Base-by-base conservation (phyloP, 371 early-diverging fungal species). In the Mucor irregularis region DNA sequence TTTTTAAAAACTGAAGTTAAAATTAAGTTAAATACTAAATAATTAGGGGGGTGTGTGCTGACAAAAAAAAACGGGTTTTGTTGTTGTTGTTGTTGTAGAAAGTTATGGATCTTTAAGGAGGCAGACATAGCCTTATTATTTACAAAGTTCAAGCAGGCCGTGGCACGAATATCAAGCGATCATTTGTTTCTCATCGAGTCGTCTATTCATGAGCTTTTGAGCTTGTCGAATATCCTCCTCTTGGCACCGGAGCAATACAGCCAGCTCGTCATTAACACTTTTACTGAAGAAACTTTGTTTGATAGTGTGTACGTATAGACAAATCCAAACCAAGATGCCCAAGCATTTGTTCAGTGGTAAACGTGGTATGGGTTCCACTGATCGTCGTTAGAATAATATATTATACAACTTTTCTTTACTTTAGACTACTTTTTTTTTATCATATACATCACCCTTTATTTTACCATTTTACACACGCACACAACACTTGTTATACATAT, bases 311-410 rank as follows among this genome's bases (percentile, higher is more conserved):
- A n/a, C n/a, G n/a, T n/a, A 99, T 69, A 86, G 99, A 66, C 75
- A 70, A 19, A 94, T 98, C 47, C 70, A 72, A 49, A 85, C 83
- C 57, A 95, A 95, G 84, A 90, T 87, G 90, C 99, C 99, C 53
- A 96, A 96, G 84, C 98, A 99, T 71, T 81, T 99, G 83, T 96
- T 96, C 72, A 76, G 93, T 35, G 95, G 96, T 66, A 98, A 98
- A 84, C 83, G 94, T 56, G 80, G 83, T 50, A 80, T 78, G 55
- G 94, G 93, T 57, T 84, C 86, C 43, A 85, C 83, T 66, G 94
- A 94, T 73, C 85, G 91, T 52, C 89, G 95, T 75, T 95, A 90
- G 79, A 35, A 17, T 5, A 35, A 35, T 13, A 35, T n/a, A n/a
- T n/a, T n/a, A n/a, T n/a, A n/a, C n/a, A n/a, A n/a, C n/a, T n/a